Evolutionary conservation across 371 early-diverging fungal genomes (phyloP), one percentile per base, ranked within the genome.

Genomic region (Rhizomucor miehei): DNA sequence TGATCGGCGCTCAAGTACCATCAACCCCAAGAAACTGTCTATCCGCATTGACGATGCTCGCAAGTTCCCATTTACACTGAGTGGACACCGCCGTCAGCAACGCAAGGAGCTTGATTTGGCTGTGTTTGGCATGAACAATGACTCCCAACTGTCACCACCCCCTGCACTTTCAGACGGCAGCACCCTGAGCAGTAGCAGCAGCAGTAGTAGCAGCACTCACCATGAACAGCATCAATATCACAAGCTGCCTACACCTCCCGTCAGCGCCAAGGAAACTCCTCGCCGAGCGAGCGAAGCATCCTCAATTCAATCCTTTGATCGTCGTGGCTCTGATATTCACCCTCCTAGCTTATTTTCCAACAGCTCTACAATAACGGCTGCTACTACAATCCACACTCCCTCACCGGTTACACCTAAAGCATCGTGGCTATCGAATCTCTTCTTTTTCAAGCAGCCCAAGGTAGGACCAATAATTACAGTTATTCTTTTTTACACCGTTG

Each of bases 371-470:
- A 66, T 68, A 44, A 68, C 58, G 6, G 54, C 63, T 1, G 49
- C 67, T 9, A 23, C 52, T 17, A 23, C 40, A 6, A 14, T 8
- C 25, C 20, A 21, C 17, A 17, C 44, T 53, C 46, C 65, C 44
- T 43, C 54, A 29, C 19, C 65, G 23, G 21, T 60, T 12, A 36
- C 56, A 11, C 59, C 62, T 39, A 69, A 65, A 35, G 37, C 70
- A 0, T 69, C 70, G 2, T 77, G 77, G 77, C 58, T 77, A 0
- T 62, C 63, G 13, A 62, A 73, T 14, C 63, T 77, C 16, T 77
- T 77, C 62, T 63, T 71, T 50, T 73, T 77, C 37, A 77, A 77
- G 50, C 73, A 77, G 19, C 77, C 77, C 14, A 77, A 77, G 35
- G 65, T 72, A 12, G 6, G 19, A 23, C 3, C 16, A 36, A 39